phyloP scores from a whole-genome alignment of 2,329 filamentous ascomycete species.

The Diaporthe citri region DNA sequence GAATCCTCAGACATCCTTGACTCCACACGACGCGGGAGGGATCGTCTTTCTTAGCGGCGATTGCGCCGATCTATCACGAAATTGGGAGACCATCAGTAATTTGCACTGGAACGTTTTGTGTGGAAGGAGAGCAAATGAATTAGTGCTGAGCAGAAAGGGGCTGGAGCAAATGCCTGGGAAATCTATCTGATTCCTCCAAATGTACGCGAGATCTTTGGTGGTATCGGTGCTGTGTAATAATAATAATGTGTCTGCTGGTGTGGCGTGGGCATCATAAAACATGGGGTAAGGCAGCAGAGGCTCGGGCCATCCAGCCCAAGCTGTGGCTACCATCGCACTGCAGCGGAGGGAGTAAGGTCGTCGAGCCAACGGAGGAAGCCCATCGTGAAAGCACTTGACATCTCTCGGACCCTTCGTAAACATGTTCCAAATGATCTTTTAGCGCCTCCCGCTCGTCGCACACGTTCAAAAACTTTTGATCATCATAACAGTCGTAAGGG shows the following conservation, averaged over 20 bases:
- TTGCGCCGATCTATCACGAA: slow-evolving; percentile 44
- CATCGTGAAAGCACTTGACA: slow-evolving; percentile 33
- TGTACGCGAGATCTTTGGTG: slow-evolving; percentile 26
- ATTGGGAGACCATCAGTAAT: slow-evolving; percentile 40
- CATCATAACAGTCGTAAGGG: slow-evolving; percentile 36
- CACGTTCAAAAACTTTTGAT: slow-evolving; percentile 14
- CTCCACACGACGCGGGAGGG: slow-evolving; percentile 17
- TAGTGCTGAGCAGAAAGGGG: slow-evolving; percentile 42
- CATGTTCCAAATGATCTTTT: slow-evolving; percentile 10
- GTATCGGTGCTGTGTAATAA: slow-evolving; percentile 7
- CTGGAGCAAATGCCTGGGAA: slow-evolving; percentile 41
- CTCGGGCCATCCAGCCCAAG: not conserved
- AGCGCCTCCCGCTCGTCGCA: slow-evolving; percentile 32
- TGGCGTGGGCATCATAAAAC: slow-evolving; percentile 11
- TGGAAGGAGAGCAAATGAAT: slow-evolving; percentile 29
- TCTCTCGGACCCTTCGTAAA: slow-evolving; percentile 5
- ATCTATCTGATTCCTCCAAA: slow-evolving; percentile 37
- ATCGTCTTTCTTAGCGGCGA: slow-evolving; percentile 39
- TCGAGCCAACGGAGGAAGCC: slow-evolving; percentile 36
- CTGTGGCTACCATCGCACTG: slow-evolving; percentile 31
- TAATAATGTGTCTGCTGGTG: slow-evolving; percentile 12
- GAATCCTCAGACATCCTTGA: slow-evolving; percentile 23
- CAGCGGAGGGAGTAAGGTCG: slow-evolving; percentile 32
- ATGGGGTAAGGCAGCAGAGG: not conserved
- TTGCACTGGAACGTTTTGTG: slow-evolving; percentile 33